phyloP scores from a whole-genome alignment of 768 basidiomycete genomes.

The Russula earlei region DNA sequence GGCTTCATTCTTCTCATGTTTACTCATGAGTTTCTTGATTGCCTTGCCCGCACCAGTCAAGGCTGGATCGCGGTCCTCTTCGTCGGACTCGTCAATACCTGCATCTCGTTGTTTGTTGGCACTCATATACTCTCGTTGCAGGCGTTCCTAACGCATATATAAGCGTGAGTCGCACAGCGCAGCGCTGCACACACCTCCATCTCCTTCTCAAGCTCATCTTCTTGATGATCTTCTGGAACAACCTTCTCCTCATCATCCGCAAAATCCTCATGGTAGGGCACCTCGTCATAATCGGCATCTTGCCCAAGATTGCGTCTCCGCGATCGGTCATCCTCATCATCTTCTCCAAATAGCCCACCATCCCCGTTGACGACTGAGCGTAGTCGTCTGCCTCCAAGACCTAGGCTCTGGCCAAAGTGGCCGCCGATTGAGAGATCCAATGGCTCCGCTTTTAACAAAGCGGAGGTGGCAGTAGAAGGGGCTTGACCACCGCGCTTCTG shows the following conservation, averaged over 20 bases:
- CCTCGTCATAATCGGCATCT: slow-evolving; percentile 78
- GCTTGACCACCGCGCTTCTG: slow-evolving; percentile 50
- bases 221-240: slow-evolving; percentile 60
- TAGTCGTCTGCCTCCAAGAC: slow-evolving; percentile 57
- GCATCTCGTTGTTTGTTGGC: slow-evolving; percentile 70
- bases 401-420: slow-evolving; percentile 46
- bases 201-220: slow-evolving; percentile 72
- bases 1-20: slow-evolving; percentile 69
- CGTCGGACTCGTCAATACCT: slow-evolving; percentile 65
- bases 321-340: slow-evolving; percentile 39
- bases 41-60: slow-evolving; percentile 63
- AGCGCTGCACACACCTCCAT: slow-evolving; percentile 45
- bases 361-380: slow-evolving; percentile 61
- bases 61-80: slow-evolving; percentile 51
- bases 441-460: slow-evolving; percentile 58
- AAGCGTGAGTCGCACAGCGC: neutral
- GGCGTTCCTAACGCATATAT: slow-evolving; percentile 49
- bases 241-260: slow-evolving; percentile 79
- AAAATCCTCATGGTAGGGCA: slow-evolving; percentile 74
- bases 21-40: slow-evolving; percentile 80
- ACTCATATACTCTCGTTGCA: slow-evolving; percentile 71
- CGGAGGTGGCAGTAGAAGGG: slow-evolving; percentile 51
- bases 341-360: slow-evolving; percentile 55
- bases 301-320: slow-evolving; percentile 54
- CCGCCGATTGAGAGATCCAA: slow-evolving; percentile 41